Evolutionary conservation across 2,329 filamentous ascomycete species (phyloP).

Genomic region (Sporothrix mexicana): DNA sequence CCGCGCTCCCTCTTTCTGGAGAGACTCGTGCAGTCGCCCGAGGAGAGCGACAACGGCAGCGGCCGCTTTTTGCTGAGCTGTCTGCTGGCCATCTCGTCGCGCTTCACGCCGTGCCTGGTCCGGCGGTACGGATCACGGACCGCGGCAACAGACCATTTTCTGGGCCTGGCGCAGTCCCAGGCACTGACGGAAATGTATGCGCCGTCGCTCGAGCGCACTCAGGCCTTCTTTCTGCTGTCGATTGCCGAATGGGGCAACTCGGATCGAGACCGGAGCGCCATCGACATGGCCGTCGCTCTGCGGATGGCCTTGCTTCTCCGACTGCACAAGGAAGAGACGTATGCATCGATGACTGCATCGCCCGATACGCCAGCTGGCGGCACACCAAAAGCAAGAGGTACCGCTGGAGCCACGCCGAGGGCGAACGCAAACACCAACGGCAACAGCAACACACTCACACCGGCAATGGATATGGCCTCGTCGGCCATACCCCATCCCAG

Average conservation of each 20-base stretch:
- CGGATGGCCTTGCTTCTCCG: slow-evolving; percentile 61
- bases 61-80: slow-evolving; percentile 57
- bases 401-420: not conserved
- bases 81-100: slow-evolving; percentile 61
- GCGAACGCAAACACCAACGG: not conserved
- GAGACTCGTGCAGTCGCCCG: slow-evolving; percentile 52
- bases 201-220: slow-evolving; percentile 60
- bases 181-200: slow-evolving; percentile 58
- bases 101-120: slow-evolving; percentile 57
- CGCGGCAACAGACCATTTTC: slow-evolving; percentile 59
- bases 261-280: slow-evolving; percentile 43
- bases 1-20: slow-evolving; percentile 58
- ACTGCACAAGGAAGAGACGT: slow-evolving; percentile 62
- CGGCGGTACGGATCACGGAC: slow-evolving; percentile 56
- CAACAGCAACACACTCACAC: not conserved
- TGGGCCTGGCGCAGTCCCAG: slow-evolving; percentile 55
- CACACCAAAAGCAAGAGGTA: not conserved
- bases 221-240: slow-evolving; percentile 49
- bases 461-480: not conserved
- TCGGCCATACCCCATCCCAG: not conserved
- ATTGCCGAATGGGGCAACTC: slow-evolving; percentile 46
- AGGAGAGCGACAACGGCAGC: slow-evolving; percentile 50
- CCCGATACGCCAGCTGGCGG: not conserved
- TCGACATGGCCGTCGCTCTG: slow-evolving; percentile 62
- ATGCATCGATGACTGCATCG: slow-evolving; percentile 43